phyloP scores from a whole-genome alignment of 208 protist genomes.

The Trypanosoma conorhini region DNA sequence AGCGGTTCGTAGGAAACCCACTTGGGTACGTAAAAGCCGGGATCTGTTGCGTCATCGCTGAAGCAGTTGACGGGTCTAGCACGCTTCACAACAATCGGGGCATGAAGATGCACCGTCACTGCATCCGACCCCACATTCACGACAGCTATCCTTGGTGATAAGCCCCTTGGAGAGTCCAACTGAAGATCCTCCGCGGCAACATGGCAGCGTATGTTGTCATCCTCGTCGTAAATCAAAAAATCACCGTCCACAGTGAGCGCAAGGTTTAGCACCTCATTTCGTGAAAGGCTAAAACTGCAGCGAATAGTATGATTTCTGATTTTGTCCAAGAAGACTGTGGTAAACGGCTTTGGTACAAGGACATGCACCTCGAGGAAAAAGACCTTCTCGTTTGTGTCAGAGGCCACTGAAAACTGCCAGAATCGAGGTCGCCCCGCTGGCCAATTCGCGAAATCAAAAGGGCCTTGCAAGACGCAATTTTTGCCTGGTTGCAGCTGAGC shows the following conservation, averaged over 20 bases:
- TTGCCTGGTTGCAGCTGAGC: constrained; percentile 44
- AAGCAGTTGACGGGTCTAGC: not conserved
- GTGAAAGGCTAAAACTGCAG: constrained; percentile 62
- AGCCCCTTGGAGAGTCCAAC: constrained; percentile 20
- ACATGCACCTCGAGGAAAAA: constrained; percentile 83
- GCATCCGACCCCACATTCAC: constrained; percentile 41
- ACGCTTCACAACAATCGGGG: constrained; percentile 9
- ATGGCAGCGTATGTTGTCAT: constrained; percentile 75
- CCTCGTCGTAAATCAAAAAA: constrained; percentile 78
- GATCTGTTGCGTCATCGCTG: constrained; percentile 14
- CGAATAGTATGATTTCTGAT: constrained; percentile 29
- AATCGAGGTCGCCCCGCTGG: constrained; percentile 45
- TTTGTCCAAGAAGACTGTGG: constrained; percentile 21
- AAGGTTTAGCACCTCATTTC: constrained; percentile 70
- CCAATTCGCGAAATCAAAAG: constrained; percentile 35
- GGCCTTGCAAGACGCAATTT: constrained; percentile 44
- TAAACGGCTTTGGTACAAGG: constrained; percentile 20
- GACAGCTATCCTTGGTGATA: constrained; percentile 13
- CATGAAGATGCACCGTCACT: constrained; percentile 27
- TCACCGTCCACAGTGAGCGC: constrained; percentile 77
- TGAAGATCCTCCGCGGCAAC: constrained; percentile 49
- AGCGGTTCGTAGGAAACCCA: constrained; percentile 60
- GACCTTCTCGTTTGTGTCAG: constrained; percentile 53
- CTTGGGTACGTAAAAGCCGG: constrained; percentile 40
- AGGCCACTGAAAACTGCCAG: constrained; percentile 60